phyloP scores from a whole-genome alignment of 2,329 filamentous ascomycete species.

The Coniella vitis region DNA sequence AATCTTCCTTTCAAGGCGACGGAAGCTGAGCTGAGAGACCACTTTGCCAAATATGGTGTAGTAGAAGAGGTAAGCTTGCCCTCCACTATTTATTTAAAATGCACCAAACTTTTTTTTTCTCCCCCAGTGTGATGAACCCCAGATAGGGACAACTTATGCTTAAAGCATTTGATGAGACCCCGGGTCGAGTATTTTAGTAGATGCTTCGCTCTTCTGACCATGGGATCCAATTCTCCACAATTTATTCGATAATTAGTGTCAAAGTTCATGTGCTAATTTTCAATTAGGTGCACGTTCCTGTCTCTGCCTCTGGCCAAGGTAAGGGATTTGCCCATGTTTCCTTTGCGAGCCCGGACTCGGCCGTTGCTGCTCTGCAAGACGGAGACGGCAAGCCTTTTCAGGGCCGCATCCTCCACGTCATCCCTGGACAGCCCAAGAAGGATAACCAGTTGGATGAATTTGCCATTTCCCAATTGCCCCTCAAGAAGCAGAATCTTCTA shows the following conservation, averaged over 20 bases:
- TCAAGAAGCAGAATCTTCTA: conserved; percentile 91
- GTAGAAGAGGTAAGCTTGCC: conserved; percentile 74
- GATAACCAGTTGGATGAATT: conserved; percentile 81
- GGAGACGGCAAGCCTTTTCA: conserved; percentile 85
- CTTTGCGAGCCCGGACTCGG: conserved; percentile 64
- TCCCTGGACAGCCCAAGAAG: conserved; percentile 77
- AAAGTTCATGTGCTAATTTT: conserved; percentile 31
- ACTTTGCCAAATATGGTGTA: conserved; percentile 67
- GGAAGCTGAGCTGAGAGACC: conserved; percentile 66
- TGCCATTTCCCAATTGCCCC: conserved; percentile 79
- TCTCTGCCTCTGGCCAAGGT: conserved; percentile 63
- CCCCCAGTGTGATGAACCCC: conserved; percentile 73
- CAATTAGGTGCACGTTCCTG: conserved; percentile 74
- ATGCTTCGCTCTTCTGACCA: conserved; percentile 85
- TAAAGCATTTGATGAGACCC: conserved; percentile 79
- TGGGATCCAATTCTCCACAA: conserved; percentile 18
- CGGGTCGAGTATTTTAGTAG: conserved; percentile 99
- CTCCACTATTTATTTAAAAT: conserved; percentile 8
- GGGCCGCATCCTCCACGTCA: conserved; percentile 83
- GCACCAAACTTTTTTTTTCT: not conserved
- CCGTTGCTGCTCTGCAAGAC: conserved; percentile 69
- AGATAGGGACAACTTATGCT: conserved; percentile 99
- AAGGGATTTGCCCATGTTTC: conserved; percentile 91
- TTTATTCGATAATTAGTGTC: not conserved
- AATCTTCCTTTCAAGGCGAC: conserved; percentile 79